Conservation (phyloP, 176 grass and related monocot genomes). For the Avena atlantica region DNA sequence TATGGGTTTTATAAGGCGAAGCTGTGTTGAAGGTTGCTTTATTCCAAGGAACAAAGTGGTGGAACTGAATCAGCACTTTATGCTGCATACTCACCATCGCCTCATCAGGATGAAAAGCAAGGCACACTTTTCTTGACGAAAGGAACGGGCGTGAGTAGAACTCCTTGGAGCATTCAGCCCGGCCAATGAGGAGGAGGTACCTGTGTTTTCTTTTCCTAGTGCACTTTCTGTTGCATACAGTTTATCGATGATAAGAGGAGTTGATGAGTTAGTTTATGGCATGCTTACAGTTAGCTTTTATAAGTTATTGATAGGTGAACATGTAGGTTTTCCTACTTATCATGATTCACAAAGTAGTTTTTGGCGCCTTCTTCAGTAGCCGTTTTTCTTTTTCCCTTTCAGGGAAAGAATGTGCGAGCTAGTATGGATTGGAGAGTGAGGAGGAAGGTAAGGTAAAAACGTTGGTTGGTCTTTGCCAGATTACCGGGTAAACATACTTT, state of each 20-base stretch:
- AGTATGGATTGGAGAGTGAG: slow-evolving; percentile 12
- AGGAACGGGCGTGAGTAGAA: slow-evolving; percentile 41
- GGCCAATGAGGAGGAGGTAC: slow-evolving; percentile 29
- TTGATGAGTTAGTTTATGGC: slow-evolving; percentile 38
- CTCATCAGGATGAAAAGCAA: slow-evolving; percentile 57
- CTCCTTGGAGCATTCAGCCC: slow-evolving; percentile 38
- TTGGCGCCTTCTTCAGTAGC: not conserved
- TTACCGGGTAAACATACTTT: slow-evolving; percentile 27
- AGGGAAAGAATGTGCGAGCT: slow-evolving; percentile 16
- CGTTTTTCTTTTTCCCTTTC: slow-evolving; percentile 18
- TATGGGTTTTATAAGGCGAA: slow-evolving; percentile 50
- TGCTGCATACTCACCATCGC: slow-evolving; percentile 55
- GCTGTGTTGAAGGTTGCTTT: slow-evolving; percentile 46
- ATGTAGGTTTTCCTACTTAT: slow-evolving; percentile 42
- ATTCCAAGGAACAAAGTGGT: slow-evolving; percentile 58
- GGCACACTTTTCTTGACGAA: slow-evolving; percentile 41
- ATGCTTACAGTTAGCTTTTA: slow-evolving; percentile 49
- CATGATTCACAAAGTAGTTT: slow-evolving; percentile 34
- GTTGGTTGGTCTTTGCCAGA: slow-evolving; percentile 38
- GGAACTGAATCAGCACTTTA: slow-evolving; percentile 50
- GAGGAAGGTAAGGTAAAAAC: slow-evolving; percentile 23
- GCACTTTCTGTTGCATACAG: slow-evolving; percentile 42
- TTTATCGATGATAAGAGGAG: slow-evolving; percentile 23
- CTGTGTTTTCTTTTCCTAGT: slow-evolving; percentile 37
- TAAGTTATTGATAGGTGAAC: slow-evolving; percentile 26